These are phyloP conservation scores for Dictyophora rubrovolvata DNA, from an alignment of 768 basidiomycete species.

Conservation along the genomic window DNA sequence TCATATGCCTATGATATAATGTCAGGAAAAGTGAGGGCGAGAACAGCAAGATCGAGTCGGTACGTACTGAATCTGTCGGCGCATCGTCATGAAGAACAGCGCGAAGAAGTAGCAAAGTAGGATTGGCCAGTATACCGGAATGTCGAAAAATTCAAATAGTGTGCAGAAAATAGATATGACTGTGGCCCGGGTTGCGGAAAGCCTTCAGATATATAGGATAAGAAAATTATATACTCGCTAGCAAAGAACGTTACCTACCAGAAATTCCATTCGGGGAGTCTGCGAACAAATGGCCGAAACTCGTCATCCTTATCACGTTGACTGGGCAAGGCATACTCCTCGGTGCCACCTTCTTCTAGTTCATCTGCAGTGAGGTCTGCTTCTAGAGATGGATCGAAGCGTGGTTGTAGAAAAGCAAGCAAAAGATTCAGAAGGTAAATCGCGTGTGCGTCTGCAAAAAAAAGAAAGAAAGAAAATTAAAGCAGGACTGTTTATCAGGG, in stretches of 20 bases:
- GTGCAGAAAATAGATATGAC: conserved; percentile 75
- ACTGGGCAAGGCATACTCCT: conserved; percentile 47
- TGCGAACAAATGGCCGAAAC: conserved; percentile 91
- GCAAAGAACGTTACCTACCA: conserved; percentile 42
- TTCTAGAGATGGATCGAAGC: conserved; percentile 92
- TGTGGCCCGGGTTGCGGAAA: conserved; percentile 83
- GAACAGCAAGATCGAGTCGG: not conserved
- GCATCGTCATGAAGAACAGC: conserved; percentile 90
- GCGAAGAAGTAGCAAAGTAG: conserved; percentile 95
- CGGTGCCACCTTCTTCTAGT: conserved; percentile 81
- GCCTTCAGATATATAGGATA: conserved; percentile 38
- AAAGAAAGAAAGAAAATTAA: conserved; percentile 7
- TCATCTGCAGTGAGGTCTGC: conserved; percentile 91
- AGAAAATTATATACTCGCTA: conserved; percentile 4
- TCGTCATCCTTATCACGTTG: conserved; percentile 68
- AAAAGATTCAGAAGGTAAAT: conserved; percentile 95
- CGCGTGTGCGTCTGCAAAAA: conserved; percentile 64
- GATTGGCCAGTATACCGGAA: conserved; percentile 99
- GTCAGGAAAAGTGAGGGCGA: conserved; percentile 1
- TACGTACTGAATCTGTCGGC: conserved; percentile 88
- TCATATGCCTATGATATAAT: conserved; percentile 69
- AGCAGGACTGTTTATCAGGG: not conserved
- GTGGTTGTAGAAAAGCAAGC: conserved; percentile 94
- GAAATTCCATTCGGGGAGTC: conserved; percentile 95
- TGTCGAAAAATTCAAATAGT: conserved; percentile 77